Conservation (phyloP, 352 stramenopile species). For the Sclerospora graminicola region DNA sequence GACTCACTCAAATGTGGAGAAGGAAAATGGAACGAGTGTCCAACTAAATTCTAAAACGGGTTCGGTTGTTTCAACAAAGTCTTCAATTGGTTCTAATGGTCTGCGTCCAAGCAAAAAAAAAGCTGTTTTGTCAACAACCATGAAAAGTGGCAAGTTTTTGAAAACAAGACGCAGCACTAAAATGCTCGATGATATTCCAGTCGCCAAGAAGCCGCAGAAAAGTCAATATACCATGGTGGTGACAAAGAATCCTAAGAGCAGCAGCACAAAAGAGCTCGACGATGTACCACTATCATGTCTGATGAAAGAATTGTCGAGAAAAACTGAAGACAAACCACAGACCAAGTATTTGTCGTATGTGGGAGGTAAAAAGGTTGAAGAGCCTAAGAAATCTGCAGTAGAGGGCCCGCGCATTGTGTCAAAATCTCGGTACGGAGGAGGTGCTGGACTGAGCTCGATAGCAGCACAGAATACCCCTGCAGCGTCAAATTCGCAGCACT, state of each 20-base stretch:
- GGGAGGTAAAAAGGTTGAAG: slow-evolving; percentile 18
- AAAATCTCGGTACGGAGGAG: slow-evolving; percentile 22
- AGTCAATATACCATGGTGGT: slow-evolving; percentile 15
- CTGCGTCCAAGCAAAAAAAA: slow-evolving; percentile 20
- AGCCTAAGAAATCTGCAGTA: slow-evolving; percentile 6
- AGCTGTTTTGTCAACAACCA: slow-evolving; percentile 23
- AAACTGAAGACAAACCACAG: slow-evolving; percentile 8
- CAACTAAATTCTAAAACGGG: slow-evolving; percentile 4
- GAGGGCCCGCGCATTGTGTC: slow-evolving; percentile 8
- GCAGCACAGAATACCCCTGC: background rate
- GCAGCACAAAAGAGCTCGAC: slow-evolving; percentile 6
- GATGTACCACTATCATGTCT: slow-evolving; percentile 14
- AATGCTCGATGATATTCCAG: slow-evolving; percentile 20
- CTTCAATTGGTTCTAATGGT: slow-evolving; percentile 32
- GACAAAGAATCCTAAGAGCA: slow-evolving; percentile 3
- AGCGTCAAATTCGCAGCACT: slow-evolving; percentile 2
- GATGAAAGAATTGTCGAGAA: slow-evolving; percentile 17
- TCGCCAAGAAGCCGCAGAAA: slow-evolving; percentile 6
- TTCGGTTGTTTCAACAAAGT: background rate
- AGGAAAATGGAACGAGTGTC: slow-evolving; percentile 1
- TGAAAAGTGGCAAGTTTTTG: slow-evolving; percentile 31
- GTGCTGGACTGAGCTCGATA: slow-evolving; percentile 2
- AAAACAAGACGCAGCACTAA: slow-evolving; percentile 34
- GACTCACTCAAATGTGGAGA: slow-evolving; percentile 8
- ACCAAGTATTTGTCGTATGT: slow-evolving; percentile 40